Conservation (phyloP, 768 basidiomycete genomes). For the Tulasnella sp. region DNA sequence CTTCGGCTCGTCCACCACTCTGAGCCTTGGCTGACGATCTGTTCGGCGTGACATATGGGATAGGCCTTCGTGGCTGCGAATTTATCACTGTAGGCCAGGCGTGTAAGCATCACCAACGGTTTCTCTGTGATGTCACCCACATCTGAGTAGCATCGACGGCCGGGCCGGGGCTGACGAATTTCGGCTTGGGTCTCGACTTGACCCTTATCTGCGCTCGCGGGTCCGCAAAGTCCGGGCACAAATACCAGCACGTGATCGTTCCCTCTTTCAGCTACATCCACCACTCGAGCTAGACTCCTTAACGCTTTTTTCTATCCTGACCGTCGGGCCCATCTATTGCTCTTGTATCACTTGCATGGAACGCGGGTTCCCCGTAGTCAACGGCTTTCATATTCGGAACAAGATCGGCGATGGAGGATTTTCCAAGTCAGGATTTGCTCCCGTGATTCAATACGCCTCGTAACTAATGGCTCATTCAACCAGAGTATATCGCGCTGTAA, state of each 20-base stretch:
- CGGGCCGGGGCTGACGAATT: neutral
- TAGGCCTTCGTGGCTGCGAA: neutral
- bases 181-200: neutral
- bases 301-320: neutral
- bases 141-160: no score
- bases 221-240: constrained; percentile 4
- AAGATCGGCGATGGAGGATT: constrained; percentile 87
- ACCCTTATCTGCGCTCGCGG: neutral
- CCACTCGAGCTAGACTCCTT: neutral
- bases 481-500: constrained; percentile 81
- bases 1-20: no score
- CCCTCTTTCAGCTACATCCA: neutral
- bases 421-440: constrained; percentile 57
- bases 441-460: constrained; percentile 1
- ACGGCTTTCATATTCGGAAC: constrained; percentile 64
- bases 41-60: no score
- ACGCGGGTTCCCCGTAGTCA: constrained; percentile 14
- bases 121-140: no score
- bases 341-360: neutral
- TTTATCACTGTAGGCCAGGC: neutral
- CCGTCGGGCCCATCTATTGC: neutral
- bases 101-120: no score
- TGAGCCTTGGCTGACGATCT: no score
- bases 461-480: neutral
- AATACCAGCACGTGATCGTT: constrained; percentile 1